A percentile compares a stretch with the other conserved stretches of the same genome.
These are phyloP conservation scores for Pseudogymnoascus sp. DNA, from an alignment of 2,329 filamentous ascomycete genomes.

Conservation along the genomic window DNA sequence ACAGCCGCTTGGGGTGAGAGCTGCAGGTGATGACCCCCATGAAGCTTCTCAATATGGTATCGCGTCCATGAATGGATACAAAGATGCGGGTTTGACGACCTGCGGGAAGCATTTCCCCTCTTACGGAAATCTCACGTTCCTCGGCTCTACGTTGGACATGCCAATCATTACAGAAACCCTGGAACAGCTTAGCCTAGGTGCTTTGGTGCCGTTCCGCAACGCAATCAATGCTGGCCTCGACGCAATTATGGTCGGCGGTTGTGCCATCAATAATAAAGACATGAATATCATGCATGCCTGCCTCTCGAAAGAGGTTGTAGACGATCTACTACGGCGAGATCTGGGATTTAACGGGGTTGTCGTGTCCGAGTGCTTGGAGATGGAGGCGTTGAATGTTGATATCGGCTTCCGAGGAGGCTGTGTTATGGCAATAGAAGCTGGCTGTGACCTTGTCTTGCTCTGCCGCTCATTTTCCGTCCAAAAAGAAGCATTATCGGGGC, in stretches of 20 bases:
- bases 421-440: constrained; percentile 94
- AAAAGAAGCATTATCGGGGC: constrained; percentile 81
- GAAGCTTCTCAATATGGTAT: constrained; percentile 91
- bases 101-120: constrained; percentile 96
- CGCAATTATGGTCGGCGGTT: constrained; percentile 92
- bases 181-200: constrained; percentile 86
- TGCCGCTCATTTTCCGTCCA: constrained; percentile 85
- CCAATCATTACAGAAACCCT: constrained; percentile 93
- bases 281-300: constrained; percentile 96
- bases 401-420: constrained; percentile 96
- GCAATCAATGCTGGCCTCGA: constrained; percentile 82
- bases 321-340: constrained; percentile 80
- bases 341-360: constrained; percentile 87
- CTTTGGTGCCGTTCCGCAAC: constrained; percentile 84
- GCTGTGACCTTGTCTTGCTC: constrained; percentile 83
- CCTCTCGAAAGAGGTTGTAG: constrained; percentile 85
- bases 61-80: constrained; percentile 85
- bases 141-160: constrained; percentile 84
- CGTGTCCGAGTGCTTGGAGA: constrained; percentile 91
- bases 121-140: constrained; percentile 89
- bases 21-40: constrained; percentile 86
- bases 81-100: constrained; percentile 79
- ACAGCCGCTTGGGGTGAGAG: constrained; percentile 82
- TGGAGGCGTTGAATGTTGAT: constrained; percentile 92
- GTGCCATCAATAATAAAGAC: constrained; percentile 82